phyloP scores from a whole-genome alignment of 2,329 filamentous ascomycete genomes.

The Helotiales sp. region DNA sequence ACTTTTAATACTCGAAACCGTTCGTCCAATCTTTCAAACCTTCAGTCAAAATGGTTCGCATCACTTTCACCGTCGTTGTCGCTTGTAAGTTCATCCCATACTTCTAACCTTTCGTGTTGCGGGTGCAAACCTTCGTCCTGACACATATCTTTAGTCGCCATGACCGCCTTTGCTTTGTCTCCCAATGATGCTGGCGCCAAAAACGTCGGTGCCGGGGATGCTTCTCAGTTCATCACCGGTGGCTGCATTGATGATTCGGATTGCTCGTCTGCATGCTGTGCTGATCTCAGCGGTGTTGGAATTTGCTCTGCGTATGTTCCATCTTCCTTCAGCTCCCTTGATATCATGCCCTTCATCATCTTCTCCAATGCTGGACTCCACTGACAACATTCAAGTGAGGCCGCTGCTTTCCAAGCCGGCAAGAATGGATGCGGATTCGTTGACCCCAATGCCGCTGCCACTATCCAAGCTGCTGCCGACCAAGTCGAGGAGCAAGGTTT shows the following conservation, averaged over 20 bases:
- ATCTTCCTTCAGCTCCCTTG: background rate
- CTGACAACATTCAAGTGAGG: slow-evolving; percentile 27
- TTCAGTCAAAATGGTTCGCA: slow-evolving; percentile 44
- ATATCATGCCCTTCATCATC: too few relatives aligned
- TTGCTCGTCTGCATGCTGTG: slow-evolving; percentile 45
- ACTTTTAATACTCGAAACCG: slow-evolving; percentile 7
- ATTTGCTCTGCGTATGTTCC: slow-evolving; percentile 42
- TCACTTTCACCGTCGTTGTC: slow-evolving; percentile 40
- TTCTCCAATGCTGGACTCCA: background rate
- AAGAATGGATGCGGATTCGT: slow-evolving; percentile 47
- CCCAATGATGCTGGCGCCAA: slow-evolving; percentile 45
- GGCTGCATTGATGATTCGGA: slow-evolving; percentile 46
- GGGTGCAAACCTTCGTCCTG: background rate
- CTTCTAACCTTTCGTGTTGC: background rate
- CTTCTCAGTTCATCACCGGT: slow-evolving; percentile 47
- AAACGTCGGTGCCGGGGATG: slow-evolving; percentile 45
- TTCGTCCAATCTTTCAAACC: slow-evolving; percentile 3
- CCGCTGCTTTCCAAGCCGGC: slow-evolving; percentile 45
- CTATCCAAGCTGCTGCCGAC: slow-evolving; percentile 32
- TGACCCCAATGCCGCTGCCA: slow-evolving; percentile 44
- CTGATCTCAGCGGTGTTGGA: slow-evolving; percentile 40
- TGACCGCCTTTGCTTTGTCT: slow-evolving; percentile 42
- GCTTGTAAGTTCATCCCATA: slow-evolving; percentile 39
- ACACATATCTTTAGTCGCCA: slow-evolving; percentile 36
- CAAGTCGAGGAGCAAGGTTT: slow-evolving; percentile 45